These are phyloP conservation scores for Sordaria brevicollis DNA, from an alignment of 495 filamentous ascomycete species.

Conservation along the genomic window DNA sequence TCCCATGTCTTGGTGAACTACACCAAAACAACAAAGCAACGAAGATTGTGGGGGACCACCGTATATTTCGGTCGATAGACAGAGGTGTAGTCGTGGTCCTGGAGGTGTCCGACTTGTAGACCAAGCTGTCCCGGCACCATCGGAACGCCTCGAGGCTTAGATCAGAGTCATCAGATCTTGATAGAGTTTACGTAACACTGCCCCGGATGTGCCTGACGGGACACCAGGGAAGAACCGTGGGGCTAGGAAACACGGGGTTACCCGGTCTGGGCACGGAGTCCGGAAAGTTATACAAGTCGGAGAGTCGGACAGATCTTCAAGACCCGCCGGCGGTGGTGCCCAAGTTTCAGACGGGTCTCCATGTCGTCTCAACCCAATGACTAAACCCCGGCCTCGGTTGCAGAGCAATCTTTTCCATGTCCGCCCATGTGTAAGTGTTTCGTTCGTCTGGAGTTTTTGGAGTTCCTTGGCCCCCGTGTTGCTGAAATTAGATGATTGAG, in stretches of 20 bases:
- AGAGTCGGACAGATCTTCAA: background rate
- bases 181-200: background rate
- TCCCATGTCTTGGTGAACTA: background rate
- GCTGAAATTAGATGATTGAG: background rate
- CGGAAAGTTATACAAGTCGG: background rate
- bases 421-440: background rate
- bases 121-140: background rate
- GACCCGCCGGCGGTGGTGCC: too few relatives aligned
- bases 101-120: background rate
- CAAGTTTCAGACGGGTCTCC: background rate
- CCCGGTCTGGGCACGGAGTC: background rate
- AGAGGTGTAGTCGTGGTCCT: background rate
- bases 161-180: background rate
- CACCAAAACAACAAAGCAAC: too few relatives aligned
- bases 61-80: too few relatives aligned
- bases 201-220: too few relatives aligned
- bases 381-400: background rate
- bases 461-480: background rate
- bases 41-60: too few relatives aligned
- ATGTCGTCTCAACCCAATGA: background rate
- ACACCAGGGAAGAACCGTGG: background rate
- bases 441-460: background rate
- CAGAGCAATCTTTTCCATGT: too few relatives aligned
- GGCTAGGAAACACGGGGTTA: too few relatives aligned
- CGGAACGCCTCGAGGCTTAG: background rate